Conservation (phyloP, 2,329 filamentous ascomycete species). For the Aspergillus oerlinghausenensis region DNA sequence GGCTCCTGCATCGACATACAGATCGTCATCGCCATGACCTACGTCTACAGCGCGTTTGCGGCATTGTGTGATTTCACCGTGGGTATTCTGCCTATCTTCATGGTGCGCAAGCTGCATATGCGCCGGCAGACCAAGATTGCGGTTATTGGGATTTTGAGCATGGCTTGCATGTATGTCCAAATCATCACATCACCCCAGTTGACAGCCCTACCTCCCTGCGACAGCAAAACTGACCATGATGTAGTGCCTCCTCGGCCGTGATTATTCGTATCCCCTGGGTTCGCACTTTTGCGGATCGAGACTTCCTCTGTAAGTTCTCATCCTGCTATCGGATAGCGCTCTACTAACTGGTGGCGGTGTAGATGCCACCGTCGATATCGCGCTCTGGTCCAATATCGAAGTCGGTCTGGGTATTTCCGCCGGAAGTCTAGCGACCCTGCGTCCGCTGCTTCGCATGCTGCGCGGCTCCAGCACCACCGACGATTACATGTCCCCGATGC, state of each 20-base stretch:
- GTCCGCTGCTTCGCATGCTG: conserved; percentile 42
- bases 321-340: too few relatives aligned
- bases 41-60: conserved; percentile 30
- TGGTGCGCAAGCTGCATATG: conserved; percentile 56
- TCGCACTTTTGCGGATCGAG: conserved; percentile 32
- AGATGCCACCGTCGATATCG: conserved; percentile 40
- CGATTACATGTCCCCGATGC: conserved; percentile 19
- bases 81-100: conserved; percentile 49
- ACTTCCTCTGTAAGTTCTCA: conserved; percentile 28
- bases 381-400: conserved; percentile 37
- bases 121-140: conserved; percentile 48
- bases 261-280: conserved; percentile 44
- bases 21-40: conserved; percentile 31
- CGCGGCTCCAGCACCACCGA: conserved; percentile 16
- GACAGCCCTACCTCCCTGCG: too few relatives aligned
- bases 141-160: conserved; percentile 49
- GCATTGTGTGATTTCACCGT: conserved; percentile 49
- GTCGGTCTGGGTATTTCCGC: conserved; percentile 40
- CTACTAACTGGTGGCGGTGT: not conserved
- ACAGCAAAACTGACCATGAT: conserved; percentile 24
- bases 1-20: conserved; percentile 41
- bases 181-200: too few relatives aligned
- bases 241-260: conserved; percentile 41
- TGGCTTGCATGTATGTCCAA: conserved; percentile 49
- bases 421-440: conserved; percentile 45